Percentiles rank a stretch among this genome's conserved stretches.
Evolutionary conservation across 148 eudicot species (phyloP).

Genomic region (Chenopodium album): DNA sequence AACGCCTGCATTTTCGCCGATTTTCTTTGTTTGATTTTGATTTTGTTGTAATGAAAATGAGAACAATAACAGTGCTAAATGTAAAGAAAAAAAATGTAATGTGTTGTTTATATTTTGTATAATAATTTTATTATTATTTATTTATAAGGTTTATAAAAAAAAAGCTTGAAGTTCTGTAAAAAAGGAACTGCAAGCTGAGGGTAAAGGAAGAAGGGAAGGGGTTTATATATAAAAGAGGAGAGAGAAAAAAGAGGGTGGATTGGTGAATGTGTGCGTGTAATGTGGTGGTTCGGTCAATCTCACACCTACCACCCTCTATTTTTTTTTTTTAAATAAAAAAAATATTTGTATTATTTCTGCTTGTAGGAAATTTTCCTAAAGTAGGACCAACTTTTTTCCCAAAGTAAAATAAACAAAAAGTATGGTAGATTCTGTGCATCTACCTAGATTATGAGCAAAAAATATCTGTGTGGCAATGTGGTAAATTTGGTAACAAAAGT

Average conservation of each 20-base stretch:
- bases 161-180: conserved; percentile 48
- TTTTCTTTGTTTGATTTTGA: not conserved
- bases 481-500: too few species aligned
- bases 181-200: conserved; percentile 57
- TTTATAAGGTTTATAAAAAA: too few species aligned
- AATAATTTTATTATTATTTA: too few species aligned
- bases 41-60: not conserved
- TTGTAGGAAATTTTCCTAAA: not conserved
- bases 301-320: conserved; percentile 58
- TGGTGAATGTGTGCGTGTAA: conserved; percentile 25
- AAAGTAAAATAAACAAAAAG: not conserved
- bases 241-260: conserved; percentile 17
- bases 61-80: not conserved
- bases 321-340: not conserved
- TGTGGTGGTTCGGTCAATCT: conserved; percentile 51
- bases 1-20: conserved; percentile 52
- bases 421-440: too few species aligned
- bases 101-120: too few species aligned
- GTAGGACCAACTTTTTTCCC: not conserved
- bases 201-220: conserved; percentile 16
- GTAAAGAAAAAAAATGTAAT: not conserved
- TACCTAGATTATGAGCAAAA: too few species aligned
- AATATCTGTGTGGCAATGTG: too few species aligned
- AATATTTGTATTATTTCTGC: not conserved
- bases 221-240: conserved; percentile 34